A percentile compares a stretch with the other conserved stretches of the same genome.
These are phyloP conservation scores for Clitopilus passeckerianus DNA, from an alignment of 768 basidiomycete species.

Conservation along the genomic window DNA sequence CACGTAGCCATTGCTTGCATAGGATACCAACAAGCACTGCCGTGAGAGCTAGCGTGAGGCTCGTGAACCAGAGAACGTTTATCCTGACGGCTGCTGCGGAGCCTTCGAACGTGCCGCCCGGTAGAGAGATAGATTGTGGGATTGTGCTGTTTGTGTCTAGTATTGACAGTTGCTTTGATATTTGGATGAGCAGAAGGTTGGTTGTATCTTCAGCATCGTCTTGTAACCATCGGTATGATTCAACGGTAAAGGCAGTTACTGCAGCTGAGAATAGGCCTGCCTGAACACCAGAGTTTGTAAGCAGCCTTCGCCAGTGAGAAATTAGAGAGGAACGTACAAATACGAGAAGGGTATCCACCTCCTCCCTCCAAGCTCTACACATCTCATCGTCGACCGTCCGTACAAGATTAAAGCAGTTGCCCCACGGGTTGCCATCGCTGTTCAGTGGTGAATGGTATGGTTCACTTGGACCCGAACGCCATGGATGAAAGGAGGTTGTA, in stretches of 20 bases:
- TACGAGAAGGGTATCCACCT: constrained; percentile 16
- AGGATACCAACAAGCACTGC: constrained; percentile 14
- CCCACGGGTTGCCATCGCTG: constrained; percentile 13
- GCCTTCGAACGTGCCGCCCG: background rate
- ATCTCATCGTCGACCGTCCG: constrained; percentile 15
- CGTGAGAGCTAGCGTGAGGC: constrained; percentile 13
- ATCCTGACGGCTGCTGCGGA: constrained; percentile 5
- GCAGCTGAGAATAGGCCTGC: constrained; percentile 5
- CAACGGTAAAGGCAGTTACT: constrained; percentile 6
- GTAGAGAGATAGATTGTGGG: background rate
- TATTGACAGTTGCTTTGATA: background rate
- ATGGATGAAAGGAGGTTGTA: constrained; percentile 3
- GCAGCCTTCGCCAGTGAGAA: background rate
- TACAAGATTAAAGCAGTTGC: constrained; percentile 10
- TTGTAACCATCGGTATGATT: constrained; percentile 6
- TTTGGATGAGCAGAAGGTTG: background rate
- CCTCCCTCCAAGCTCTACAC: constrained; percentile 17
- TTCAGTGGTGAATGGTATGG: constrained; percentile 8
- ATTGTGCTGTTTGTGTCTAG: background rate
- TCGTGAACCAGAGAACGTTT: constrained; percentile 13
- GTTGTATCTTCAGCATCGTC: background rate
- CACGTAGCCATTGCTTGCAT: constrained; percentile 15
- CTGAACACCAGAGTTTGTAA: background rate
- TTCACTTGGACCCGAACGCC: constrained; percentile 3
- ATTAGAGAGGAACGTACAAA: constrained; percentile 11